phyloP scores from a whole-genome alignment of 2,329 filamentous ascomycete genomes.

The Aspergillus uvarum region DNA sequence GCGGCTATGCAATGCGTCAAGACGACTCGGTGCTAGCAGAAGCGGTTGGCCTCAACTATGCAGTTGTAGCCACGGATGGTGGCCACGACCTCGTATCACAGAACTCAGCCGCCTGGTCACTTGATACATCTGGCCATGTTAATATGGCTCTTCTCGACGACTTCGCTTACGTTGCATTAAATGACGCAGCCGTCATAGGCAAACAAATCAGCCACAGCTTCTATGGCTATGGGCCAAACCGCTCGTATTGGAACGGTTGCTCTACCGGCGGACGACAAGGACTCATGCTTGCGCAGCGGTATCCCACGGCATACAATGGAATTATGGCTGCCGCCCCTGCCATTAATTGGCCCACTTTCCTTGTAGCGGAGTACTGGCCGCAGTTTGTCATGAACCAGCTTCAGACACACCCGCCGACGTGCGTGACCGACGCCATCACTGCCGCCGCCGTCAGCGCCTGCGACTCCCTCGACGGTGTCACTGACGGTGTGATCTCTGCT shows the following conservation, averaged over 20 bases:
- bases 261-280: constrained; percentile 24
- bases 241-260: constrained; percentile 18
- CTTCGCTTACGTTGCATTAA: constrained; percentile 2
- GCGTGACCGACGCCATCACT: background rate
- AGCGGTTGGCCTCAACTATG: background rate
- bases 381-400: background rate
- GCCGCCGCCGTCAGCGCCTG: background rate
- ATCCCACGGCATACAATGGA: constrained; percentile 27
- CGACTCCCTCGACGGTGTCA: background rate
- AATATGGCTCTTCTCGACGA: constrained; percentile 2
- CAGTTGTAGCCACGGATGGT: background rate
- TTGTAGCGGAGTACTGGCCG: constrained; percentile 24
- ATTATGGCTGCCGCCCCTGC: constrained; percentile 26
- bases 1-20: constrained; percentile 2
- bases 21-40: background rate
- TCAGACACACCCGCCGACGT: background rate
- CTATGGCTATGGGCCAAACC: background rate
- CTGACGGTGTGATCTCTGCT: background rate
- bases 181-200: constrained; percentile 8
- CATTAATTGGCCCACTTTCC: constrained; percentile 13
- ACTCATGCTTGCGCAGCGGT: constrained; percentile 17
- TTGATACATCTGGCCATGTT: background rate
- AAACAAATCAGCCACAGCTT: constrained; percentile 7
- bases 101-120: background rate
- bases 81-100: background rate